Base-by-base conservation (phyloP, 306 rosid species). In the Acacia crassicarpa region DNA sequence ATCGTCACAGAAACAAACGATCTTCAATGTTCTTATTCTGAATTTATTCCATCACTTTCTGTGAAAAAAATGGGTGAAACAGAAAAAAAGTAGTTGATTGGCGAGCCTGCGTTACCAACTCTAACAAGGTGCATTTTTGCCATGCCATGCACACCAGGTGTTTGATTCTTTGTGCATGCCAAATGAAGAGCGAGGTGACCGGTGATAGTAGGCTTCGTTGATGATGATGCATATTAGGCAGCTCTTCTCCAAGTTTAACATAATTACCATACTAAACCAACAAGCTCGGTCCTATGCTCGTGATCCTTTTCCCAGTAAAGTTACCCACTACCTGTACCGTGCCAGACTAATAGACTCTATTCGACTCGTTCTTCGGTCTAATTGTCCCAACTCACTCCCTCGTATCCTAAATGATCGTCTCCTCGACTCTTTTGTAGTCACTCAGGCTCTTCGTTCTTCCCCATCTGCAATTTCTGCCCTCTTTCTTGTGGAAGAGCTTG, bases 391-490 rank as follows among this genome's bases (percentile, higher is more conserved):
- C 78, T 87, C 94, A 1, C 94, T 94, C 43, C 46, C 82, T 17
- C 54, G 77, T 76, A 76, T 87, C 74, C 54, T 89, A 69, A 88
- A 74, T 46, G 85, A 89, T 77, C 84, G 90, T 12, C 89, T 85
- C 59, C 79, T 90, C 1, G 98, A 92, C 81, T 87, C 94, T 40
- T 94, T 90, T 32, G 92, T 92, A 0, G 86, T 87, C 72, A 89
- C 97, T 62, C 92, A 90, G 4, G 95, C 92, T 16, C 79, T 92
- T 30, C 92, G 98, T 32, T 90, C 91, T 32, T 91, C 97, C 2
- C 95, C 98, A 41, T 88, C 91, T 32, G 91, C 91, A 25, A 93
- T 87, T 77, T 85, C 98, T 53, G 95, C 97, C 4, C 88, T 94
- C 38, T 81, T 84, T 32, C 80, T 92, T 25, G 44, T 85, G 8